These are phyloP conservation scores for Chimonanthus salicifolius DNA, from an alignment of 164 flowering plant genomes.

Conservation along the genomic window DNA sequence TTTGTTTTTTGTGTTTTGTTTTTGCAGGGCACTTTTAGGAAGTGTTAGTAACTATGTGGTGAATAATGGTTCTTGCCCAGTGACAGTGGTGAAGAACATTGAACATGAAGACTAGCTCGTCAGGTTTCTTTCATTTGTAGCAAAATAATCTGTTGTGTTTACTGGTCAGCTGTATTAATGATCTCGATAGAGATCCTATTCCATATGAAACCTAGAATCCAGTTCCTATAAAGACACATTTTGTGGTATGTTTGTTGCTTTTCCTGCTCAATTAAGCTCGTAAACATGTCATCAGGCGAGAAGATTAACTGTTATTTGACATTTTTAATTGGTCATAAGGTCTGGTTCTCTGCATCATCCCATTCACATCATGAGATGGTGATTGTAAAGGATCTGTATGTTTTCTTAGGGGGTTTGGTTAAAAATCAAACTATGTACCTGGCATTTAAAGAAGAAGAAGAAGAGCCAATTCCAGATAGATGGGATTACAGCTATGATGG, in stretches of 20 bases:
- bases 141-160: not conserved
- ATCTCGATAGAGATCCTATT: not conserved
- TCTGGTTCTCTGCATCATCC: too few species aligned
- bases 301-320: too few species aligned
- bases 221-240: not conserved
- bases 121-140: not conserved
- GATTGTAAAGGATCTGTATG: too few species aligned
- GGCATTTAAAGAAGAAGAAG: too few species aligned
- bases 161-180: not conserved
- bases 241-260: not conserved
- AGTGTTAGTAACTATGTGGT: conserved; percentile 92
- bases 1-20: not conserved
- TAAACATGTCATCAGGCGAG: not conserved
- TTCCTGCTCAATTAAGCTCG: not conserved
- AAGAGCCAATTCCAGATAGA: too few species aligned
- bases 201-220: not conserved
- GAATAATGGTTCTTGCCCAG: conserved; percentile 73
- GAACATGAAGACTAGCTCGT: conserved; percentile 9
- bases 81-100: conserved; percentile 74
- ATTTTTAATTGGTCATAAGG: too few species aligned
- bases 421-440: too few species aligned
- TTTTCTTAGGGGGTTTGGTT: too few species aligned
- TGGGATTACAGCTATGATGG: too few species aligned
- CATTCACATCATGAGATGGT: too few species aligned
- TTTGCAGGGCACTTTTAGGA: conserved; percentile 74